phyloP scores from a whole-genome alignment of 2,329 filamentous ascomycete genomes.

The Gaeumannomyces sp. region DNA sequence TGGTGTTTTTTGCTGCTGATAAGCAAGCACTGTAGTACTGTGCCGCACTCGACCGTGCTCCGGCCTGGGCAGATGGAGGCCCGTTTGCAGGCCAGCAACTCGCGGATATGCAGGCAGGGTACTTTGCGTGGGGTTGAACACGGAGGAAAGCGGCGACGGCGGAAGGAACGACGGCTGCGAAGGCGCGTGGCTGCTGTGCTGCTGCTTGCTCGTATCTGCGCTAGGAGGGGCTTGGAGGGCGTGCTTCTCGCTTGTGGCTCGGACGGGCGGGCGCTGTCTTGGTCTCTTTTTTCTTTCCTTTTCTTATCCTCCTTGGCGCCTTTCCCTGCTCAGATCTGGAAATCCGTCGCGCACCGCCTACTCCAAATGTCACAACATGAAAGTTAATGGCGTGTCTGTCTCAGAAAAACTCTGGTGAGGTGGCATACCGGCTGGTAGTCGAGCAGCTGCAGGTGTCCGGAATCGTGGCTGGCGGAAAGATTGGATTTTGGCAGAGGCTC shows the following conservation, averaged over 20 bases:
- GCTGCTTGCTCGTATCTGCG: background rate
- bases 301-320: constrained; percentile 1
- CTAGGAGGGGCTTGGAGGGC: background rate
- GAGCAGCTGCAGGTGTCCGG: background rate
- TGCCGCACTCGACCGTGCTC: background rate
- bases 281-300: constrained; percentile 1
- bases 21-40: background rate
- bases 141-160: no score
- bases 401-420: background rate
- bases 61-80: background rate
- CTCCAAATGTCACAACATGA: background rate
- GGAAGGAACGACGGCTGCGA: background rate
- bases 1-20: background rate
- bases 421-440: background rate
- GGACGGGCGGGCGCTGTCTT: background rate
- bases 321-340: background rate
- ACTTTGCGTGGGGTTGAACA: background rate
- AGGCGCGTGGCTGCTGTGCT: background rate
- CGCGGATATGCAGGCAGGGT: background rate
- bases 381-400: background rate
- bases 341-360: background rate
- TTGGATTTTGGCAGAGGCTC: background rate
- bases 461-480: background rate
- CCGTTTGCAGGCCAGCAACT: background rate
- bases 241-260: background rate